A percentile compares a stretch with the other conserved stretches of the same genome.
phyloP scores from a whole-genome alignment of 2,329 filamentous ascomycete species.

The Trichothecium sympodiale region DNA sequence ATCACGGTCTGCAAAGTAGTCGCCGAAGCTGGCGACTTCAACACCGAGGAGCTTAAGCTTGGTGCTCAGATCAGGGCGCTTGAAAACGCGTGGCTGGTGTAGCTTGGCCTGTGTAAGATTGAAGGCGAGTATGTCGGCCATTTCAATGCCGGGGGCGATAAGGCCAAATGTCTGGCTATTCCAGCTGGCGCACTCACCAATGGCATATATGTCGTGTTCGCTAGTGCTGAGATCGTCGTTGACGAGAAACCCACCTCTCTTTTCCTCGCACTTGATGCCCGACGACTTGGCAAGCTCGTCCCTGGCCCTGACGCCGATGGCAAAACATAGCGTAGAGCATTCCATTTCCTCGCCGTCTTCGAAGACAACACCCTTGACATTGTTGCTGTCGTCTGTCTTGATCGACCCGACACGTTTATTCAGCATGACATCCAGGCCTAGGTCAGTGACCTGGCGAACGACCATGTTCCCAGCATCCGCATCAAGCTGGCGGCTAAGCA shows the following conservation, averaged over 20 bases:
- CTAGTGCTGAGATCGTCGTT: slow-evolving; percentile 59
- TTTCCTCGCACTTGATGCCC: slow-evolving; percentile 58
- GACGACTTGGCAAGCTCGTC: slow-evolving; percentile 64
- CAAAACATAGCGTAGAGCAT: slow-evolving; percentile 78
- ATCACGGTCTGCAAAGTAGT: slow-evolving; percentile 84
- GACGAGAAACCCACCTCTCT: slow-evolving; percentile 58
- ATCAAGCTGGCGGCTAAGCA: slow-evolving; percentile 73
- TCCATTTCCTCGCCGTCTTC: slow-evolving; percentile 70
- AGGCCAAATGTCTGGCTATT: slow-evolving; percentile 77
- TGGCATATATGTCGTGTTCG: slow-evolving; percentile 64
- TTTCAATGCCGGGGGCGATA: slow-evolving; percentile 82
- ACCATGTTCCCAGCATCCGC: slow-evolving; percentile 72
- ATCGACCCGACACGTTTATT: slow-evolving; percentile 65
- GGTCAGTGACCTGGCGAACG: slow-evolving; percentile 64
- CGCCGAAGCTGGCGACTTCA: slow-evolving; percentile 85
- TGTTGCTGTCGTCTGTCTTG: slow-evolving; percentile 53
- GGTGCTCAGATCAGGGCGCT: slow-evolving; percentile 77
- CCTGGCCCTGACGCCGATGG: slow-evolving; percentile 72
- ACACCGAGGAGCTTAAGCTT: slow-evolving; percentile 85
- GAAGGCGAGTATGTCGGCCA: slow-evolving; percentile 85
- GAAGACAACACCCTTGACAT: slow-evolving; percentile 63
- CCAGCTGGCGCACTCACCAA: slow-evolving; percentile 89
- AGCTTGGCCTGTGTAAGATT: slow-evolving; percentile 77
- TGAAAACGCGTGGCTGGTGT: slow-evolving; percentile 60
- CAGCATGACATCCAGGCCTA: slow-evolving; percentile 74